phyloP scores from a whole-genome alignment of 2,329 filamentous ascomycete species.

The Colletotrichum cuscutae region DNA sequence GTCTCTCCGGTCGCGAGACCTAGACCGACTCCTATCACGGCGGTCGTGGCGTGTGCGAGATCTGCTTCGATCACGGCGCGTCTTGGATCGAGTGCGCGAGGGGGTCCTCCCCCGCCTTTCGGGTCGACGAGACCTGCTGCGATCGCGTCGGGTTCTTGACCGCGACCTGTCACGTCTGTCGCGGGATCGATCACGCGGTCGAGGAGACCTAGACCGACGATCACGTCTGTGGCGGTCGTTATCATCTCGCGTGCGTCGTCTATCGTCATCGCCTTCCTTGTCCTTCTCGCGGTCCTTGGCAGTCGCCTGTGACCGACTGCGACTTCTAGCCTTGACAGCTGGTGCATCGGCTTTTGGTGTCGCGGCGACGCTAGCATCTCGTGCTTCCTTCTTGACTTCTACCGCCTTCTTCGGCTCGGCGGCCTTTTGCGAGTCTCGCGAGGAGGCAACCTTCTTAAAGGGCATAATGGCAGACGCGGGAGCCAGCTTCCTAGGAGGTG shows the following conservation, averaged over 20 bases:
- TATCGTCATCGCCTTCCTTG: constrained; percentile 41
- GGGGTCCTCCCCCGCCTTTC: constrained; percentile 51
- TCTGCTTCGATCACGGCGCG: constrained; percentile 42
- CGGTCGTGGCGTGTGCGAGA: constrained; percentile 46
- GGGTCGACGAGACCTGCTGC: constrained; percentile 44
- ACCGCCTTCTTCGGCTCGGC: constrained; percentile 53
- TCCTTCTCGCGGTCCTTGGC: constrained; percentile 36
- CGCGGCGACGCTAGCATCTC: constrained; percentile 38
- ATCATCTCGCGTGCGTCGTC: constrained; percentile 43
- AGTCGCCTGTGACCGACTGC: constrained; percentile 40
- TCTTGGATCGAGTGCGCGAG: constrained; percentile 42
- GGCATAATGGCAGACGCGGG: constrained; percentile 70
- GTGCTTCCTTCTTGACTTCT: constrained; percentile 45
- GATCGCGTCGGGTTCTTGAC: constrained; percentile 44
- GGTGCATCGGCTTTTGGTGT: constrained; percentile 20
- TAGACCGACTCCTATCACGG: constrained; percentile 45
- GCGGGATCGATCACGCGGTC: constrained; percentile 46
- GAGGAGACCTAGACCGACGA: constrained; percentile 51
- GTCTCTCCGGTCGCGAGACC: constrained; percentile 41
- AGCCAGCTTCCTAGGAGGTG: constrained; percentile 62
- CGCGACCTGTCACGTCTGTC: constrained; percentile 45
- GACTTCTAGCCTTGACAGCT: constrained; percentile 34
- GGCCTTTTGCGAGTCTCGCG: constrained; percentile 54
- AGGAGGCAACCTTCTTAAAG: constrained; percentile 50
- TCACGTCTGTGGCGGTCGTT: constrained; percentile 46